phyloP scores from a whole-genome alignment of 306 rosid species.

The Trifolium dubium region DNA sequence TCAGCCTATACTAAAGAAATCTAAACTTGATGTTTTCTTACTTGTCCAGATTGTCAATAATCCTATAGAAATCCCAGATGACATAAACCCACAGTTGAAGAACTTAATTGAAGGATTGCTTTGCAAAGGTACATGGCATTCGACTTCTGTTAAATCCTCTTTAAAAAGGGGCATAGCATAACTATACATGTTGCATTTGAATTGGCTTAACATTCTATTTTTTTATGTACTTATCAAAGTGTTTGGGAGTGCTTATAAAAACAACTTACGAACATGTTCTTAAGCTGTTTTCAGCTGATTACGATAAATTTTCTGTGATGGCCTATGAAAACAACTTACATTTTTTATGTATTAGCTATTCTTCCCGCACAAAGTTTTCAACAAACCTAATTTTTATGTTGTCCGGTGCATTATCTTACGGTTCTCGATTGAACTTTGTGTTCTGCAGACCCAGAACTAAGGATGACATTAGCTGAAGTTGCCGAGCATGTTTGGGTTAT shows the following conservation, averaged over 20 bases:
- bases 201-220: background rate
- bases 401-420: background rate
- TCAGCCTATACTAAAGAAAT: constrained; percentile 17
- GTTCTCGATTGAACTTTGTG: constrained; percentile 9
- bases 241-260: background rate
- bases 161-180: constrained; percentile 7
- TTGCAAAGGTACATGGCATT: constrained; percentile 68
- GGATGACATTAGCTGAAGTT: constrained; percentile 74
- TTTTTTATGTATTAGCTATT: background rate
- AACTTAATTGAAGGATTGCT: constrained; percentile 86
- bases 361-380: background rate
- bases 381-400: constrained; percentile 16
- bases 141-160: constrained; percentile 1
- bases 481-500: constrained; percentile 75
- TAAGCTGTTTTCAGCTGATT: background rate
- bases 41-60: constrained; percentile 80
- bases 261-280: background rate
- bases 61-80: constrained; percentile 73
- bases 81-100: constrained; percentile 72
- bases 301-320: background rate
- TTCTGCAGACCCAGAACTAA: constrained; percentile 66
- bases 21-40: constrained; percentile 26
- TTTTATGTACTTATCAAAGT: background rate
- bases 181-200: background rate
- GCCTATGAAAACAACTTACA: background rate